A percentile compares a stretch with the other conserved stretches of the same genome.
phyloP scores from a whole-genome alignment of 768 basidiomycete species.

The Lentinus tigrinus region DNA sequence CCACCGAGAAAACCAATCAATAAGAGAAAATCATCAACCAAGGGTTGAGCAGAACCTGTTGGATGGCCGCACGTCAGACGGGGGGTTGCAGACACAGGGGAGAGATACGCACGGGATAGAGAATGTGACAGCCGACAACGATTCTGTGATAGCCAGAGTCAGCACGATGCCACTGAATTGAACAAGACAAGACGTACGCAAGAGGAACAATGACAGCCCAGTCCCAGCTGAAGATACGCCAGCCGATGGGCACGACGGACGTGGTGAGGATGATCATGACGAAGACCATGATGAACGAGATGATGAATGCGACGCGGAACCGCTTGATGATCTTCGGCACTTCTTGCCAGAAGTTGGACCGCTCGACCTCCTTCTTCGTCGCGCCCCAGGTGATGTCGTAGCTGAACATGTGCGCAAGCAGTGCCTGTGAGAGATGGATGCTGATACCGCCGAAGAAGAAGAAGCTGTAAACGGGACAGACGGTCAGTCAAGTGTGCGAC shows the following conservation, averaged over 20 bases:
- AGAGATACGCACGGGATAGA: conserved; percentile 63
- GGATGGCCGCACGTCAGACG: neutral
- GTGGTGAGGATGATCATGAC: conserved; percentile 57
- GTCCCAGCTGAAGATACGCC: conserved; percentile 58
- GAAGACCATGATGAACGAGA: conserved; percentile 51
- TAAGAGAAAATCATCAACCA: conserved; percentile 86
- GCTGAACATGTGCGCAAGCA: conserved; percentile 55
- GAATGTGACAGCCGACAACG: conserved; percentile 62
- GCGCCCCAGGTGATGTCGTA: conserved; percentile 60
- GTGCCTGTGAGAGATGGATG: conserved; percentile 51
- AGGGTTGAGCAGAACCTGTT: conserved; percentile 56
- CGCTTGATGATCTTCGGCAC: conserved; percentile 81
- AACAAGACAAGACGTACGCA: conserved; percentile 42
- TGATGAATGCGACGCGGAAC: conserved; percentile 64
- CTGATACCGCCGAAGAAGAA: conserved; percentile 60
- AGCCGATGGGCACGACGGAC: conserved; percentile 57
- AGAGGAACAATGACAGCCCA: conserved; percentile 82
- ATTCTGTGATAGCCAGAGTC: conserved; percentile 40
- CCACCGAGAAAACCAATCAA: no score
- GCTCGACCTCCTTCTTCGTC: conserved; percentile 80
- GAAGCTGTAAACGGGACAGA: conserved; percentile 31
- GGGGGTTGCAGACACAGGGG: neutral
- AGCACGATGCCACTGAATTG: neutral
- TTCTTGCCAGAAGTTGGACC: conserved; percentile 89
- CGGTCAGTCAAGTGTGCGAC: neutral